Conservation (phyloP, 164 flowering plant genomes). For the Magnolia officinalis region DNA sequence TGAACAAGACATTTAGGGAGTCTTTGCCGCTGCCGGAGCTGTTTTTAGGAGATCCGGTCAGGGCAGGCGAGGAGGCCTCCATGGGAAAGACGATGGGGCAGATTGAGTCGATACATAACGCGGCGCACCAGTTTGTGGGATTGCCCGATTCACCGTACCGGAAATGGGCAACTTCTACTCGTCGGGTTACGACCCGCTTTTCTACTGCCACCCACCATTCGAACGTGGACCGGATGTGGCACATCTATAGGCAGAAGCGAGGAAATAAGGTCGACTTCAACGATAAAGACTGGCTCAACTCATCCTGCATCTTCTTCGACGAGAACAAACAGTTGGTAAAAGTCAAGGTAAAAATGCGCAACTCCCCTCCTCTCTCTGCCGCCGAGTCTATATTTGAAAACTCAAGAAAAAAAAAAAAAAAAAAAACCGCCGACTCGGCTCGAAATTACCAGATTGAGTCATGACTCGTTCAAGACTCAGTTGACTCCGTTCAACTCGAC, state of each 20-base stretch:
- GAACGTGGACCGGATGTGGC: slow-evolving; percentile 29
- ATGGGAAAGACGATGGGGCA: slow-evolving; percentile 9
- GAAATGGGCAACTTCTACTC: slow-evolving; percentile 24
- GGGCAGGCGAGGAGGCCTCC: too few species aligned
- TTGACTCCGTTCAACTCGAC: too few species aligned
- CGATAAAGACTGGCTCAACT: slow-evolving; percentile 28
- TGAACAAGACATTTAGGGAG: too few species aligned
- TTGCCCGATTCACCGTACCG: slow-evolving; percentile 10
- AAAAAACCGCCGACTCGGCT: too few species aligned
- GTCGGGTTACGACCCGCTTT: slow-evolving; percentile 21
- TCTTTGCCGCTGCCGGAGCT: too few species aligned
- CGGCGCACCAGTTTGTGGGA: slow-evolving; percentile 44
- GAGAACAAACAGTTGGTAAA: slow-evolving; percentile 30
- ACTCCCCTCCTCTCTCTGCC: not conserved
- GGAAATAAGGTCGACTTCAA: slow-evolving; percentile 22
- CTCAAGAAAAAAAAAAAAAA: too few species aligned
- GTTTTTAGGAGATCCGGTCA: too few species aligned
- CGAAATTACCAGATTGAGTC: too few species aligned
- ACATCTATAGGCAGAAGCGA: slow-evolving; percentile 24
- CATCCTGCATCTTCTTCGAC: slow-evolving; percentile 30
- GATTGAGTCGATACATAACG: slow-evolving; percentile 45
- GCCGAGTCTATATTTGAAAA: too few species aligned
- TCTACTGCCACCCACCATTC: slow-evolving; percentile 5
- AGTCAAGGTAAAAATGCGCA: slow-evolving; percentile 11
- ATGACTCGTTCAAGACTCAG: too few species aligned